A percentile compares a stretch with the other conserved stretches of the same genome.
phyloP scores from a whole-genome alignment of 345 rosid genomes.

The Camelina sativa region DNA sequence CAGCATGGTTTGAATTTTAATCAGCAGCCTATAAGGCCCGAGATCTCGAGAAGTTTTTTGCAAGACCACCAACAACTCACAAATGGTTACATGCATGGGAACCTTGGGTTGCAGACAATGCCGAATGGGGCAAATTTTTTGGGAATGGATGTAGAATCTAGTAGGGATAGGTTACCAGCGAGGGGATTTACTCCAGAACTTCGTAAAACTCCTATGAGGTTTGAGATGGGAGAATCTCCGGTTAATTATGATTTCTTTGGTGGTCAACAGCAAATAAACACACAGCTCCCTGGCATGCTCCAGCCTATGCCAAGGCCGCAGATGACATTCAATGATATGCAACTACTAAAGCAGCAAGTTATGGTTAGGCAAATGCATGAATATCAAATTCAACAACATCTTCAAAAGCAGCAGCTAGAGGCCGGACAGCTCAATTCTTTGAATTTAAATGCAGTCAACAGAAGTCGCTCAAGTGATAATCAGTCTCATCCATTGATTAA shows the following conservation, averaged over 20 bases:
- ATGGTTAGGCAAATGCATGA: constrained; percentile 81
- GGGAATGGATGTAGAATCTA: constrained; percentile 69
- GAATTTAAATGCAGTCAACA: constrained; percentile 54
- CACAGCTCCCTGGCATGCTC: constrained; percentile 64
- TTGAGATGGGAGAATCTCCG: constrained; percentile 67
- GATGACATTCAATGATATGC: constrained; percentile 71
- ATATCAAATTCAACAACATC: constrained; percentile 71
- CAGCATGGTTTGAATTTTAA: constrained; percentile 62
- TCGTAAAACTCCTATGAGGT: constrained; percentile 52
- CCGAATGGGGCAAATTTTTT: constrained; percentile 64
- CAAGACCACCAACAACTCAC: constrained; percentile 59
- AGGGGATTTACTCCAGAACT: constrained; percentile 62
- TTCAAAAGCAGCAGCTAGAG: constrained; percentile 61
- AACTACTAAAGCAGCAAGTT: constrained; percentile 73
- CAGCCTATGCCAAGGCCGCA: constrained; percentile 78
- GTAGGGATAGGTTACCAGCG: constrained; percentile 52
- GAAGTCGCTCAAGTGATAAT: constrained; percentile 48
- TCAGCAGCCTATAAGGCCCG: constrained; percentile 61
- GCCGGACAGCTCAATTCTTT: constrained; percentile 53
- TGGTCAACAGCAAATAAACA: constrained; percentile 64
- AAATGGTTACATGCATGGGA: constrained; percentile 76
- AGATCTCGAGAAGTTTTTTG: constrained; percentile 56
- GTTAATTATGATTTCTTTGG: constrained; percentile 71
- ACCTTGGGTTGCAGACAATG: constrained; percentile 52
- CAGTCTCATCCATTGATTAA: constrained; percentile 54